These are phyloP conservation scores for Nannochloropsis salina DNA, from an alignment of 108 stramenopile genomes.

Conservation along the genomic window DNA sequence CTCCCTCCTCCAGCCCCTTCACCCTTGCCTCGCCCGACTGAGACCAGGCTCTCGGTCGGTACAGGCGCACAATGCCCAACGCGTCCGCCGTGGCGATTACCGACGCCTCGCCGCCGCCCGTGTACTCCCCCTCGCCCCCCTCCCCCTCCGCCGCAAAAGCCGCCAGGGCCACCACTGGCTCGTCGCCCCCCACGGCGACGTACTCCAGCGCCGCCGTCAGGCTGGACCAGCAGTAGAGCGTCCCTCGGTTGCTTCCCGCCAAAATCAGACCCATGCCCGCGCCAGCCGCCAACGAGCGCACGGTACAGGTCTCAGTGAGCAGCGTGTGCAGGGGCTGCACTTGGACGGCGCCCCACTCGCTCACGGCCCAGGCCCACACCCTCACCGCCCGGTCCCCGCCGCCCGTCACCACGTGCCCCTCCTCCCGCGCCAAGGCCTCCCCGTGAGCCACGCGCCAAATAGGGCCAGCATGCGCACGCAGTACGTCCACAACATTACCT, in stretches of 20 bases:
- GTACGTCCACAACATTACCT: not conserved
- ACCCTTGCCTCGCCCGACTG: not conserved
- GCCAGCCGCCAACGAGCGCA: not conserved
- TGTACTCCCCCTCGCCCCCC: not conserved
- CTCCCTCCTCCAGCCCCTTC: not conserved
- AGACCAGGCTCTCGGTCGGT: not conserved
- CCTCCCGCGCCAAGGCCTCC: slow-evolving; percentile 19
- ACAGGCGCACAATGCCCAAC: not conserved
- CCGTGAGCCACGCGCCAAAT: not conserved
- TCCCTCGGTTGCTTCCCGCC: not conserved
- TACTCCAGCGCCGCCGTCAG: not conserved
- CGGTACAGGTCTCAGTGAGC: not conserved
- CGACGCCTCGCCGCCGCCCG: not conserved
- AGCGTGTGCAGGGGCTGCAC: not conserved
- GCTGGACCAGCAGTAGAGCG: not conserved
- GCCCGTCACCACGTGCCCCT: not conserved
- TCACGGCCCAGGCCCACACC: not conserved
- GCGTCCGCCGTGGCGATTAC: not conserved
- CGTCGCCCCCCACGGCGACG: not conserved
- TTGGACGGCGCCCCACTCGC: not conserved
- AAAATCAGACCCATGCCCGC: not conserved
- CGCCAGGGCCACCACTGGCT: not conserved
- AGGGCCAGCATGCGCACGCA: not conserved
- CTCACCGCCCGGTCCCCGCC: not conserved
- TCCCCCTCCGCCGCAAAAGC: not conserved